Conservation (phyloP, 2,329 filamentous ascomycete genomes). For the Colletotrichum destructivum region DNA sequence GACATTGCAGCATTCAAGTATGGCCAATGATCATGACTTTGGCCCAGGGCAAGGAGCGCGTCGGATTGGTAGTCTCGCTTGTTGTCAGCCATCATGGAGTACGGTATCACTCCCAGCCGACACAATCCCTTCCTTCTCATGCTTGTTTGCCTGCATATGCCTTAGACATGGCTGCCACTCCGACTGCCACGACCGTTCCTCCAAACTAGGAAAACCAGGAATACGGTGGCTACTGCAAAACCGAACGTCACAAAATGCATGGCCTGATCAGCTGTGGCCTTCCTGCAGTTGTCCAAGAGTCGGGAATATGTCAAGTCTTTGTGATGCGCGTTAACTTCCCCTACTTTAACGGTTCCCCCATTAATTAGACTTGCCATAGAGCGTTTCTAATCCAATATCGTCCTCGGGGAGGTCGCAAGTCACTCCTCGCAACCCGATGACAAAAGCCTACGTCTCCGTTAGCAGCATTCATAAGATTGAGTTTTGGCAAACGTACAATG, state of each 20-base stretch:
- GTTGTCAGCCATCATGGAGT: neutral
- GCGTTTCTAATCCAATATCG: accelerated
- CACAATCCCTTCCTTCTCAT: neutral
- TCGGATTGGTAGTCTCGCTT: neutral
- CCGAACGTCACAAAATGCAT: conserved; percentile 38
- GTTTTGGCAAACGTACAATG: conserved; percentile 24
- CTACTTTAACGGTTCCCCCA: neutral
- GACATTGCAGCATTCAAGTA: too few relatives aligned
- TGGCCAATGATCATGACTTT: too few relatives aligned
- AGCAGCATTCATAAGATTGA: neutral
- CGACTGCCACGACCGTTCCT: conserved; percentile 26
- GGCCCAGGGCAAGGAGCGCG: too few relatives aligned
- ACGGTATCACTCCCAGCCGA: neutral
- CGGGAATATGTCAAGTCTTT: neutral
- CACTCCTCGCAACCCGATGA: conserved; percentile 26
- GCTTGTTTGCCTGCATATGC: too few relatives aligned
- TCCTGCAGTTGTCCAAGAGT: conserved; percentile 26
- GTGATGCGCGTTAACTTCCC: neutral
- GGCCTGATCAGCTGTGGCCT: conserved; percentile 32
- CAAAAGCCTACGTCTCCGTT: conserved; percentile 22
- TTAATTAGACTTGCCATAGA: conserved; percentile 8
- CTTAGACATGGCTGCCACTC: conserved; percentile 10
- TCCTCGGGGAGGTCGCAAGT: conserved; percentile 2
- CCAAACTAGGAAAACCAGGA: conserved; percentile 31
- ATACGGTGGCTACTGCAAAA: conserved; percentile 22